These are phyloP conservation scores for Stagonosporopsis cucurbitacearum DNA, from an alignment of 2,329 filamentous ascomycete species.

Conservation along the genomic window DNA sequence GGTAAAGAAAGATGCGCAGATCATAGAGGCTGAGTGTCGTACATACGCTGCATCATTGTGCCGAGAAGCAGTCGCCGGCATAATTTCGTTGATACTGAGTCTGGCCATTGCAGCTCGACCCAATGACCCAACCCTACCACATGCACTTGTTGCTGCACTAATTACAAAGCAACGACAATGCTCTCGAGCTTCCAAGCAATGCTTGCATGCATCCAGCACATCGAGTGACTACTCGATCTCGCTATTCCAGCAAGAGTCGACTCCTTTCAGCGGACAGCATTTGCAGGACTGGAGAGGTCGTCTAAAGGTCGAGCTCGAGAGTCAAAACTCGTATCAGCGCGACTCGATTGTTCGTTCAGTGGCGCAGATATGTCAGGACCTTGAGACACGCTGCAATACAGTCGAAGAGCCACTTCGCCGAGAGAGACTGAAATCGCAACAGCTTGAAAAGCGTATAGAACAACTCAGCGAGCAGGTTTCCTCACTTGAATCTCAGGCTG, in stretches of 20 bases:
- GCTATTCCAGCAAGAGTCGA: constrained; percentile 49
- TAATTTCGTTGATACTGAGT: constrained; percentile 39
- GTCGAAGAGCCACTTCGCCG: constrained; percentile 61
- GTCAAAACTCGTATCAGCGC: constrained; percentile 50
- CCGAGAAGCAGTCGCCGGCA: constrained; percentile 29
- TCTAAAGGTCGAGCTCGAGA: constrained; percentile 53
- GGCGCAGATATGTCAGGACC: constrained; percentile 60
- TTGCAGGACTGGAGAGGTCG: constrained; percentile 58
- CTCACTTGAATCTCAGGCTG: constrained; percentile 35
- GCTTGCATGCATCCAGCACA: constrained; percentile 22
- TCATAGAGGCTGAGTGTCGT: constrained; percentile 18
- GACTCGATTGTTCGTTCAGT: constrained; percentile 58
- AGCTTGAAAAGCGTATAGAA: constrained; percentile 42
- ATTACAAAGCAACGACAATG: constrained; percentile 39
- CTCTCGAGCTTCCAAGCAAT: constrained; percentile 15
- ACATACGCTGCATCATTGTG: constrained; percentile 20
- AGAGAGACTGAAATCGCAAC: constrained; percentile 49
- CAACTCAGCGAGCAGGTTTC: constrained; percentile 46
- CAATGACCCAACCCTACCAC: constrained; percentile 26
- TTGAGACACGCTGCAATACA: constrained; percentile 63
- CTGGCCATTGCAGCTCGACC: constrained; percentile 26
- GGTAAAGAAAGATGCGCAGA: constrained; percentile 5
- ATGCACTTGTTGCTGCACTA: constrained; percentile 28
- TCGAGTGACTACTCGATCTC: constrained; percentile 26
- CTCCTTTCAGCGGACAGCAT: constrained; percentile 41